These are phyloP conservation scores for Agaricus blazei DNA, from an alignment of 768 basidiomycete species.

Conservation along the genomic window DNA sequence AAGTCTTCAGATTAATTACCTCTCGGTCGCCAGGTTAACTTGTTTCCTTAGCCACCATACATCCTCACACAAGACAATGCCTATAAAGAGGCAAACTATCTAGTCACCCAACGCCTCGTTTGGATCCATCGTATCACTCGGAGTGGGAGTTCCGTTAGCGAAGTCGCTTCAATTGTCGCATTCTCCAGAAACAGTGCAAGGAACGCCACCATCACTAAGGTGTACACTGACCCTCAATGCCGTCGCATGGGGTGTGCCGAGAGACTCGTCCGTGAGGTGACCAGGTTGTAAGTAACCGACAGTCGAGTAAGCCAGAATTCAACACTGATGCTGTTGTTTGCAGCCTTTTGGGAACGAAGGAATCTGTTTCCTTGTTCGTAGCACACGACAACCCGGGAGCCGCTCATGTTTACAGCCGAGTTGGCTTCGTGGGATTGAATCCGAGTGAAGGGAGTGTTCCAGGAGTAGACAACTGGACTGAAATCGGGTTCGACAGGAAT, in stretches of 20 bases:
- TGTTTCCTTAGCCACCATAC: slow-evolving; percentile 47
- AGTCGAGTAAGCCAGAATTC: background rate
- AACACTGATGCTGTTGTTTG: slow-evolving; percentile 22
- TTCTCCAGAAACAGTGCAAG: slow-evolving; percentile 54
- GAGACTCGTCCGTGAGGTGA: slow-evolving; percentile 54
- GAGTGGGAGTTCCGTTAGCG: slow-evolving; percentile 15
- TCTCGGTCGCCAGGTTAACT: background rate
- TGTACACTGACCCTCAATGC: slow-evolving; percentile 54
- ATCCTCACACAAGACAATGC: slow-evolving; percentile 37
- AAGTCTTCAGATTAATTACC: slow-evolving; percentile 17
- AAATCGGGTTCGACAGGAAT: slow-evolving; percentile 53
- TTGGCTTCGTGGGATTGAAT: slow-evolving; percentile 61
- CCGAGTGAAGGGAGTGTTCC: slow-evolving; percentile 24
- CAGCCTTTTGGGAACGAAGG: slow-evolving; percentile 26
- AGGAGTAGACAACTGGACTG: slow-evolving; percentile 49
- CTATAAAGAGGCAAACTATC: slow-evolving; percentile 39
- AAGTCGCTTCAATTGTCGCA: slow-evolving; percentile 63
- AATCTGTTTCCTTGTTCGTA: slow-evolving; percentile 60
- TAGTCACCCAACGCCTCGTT: slow-evolving; percentile 42
- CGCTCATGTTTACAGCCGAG: slow-evolving; percentile 50
- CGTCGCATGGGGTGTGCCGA: slow-evolving; percentile 54
- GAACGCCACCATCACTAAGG: slow-evolving; percentile 67
- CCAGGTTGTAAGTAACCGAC: slow-evolving; percentile 38
- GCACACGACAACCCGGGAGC: slow-evolving; percentile 47
- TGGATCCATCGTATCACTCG: slow-evolving; percentile 57